Evolutionary conservation across 2,329 filamentous ascomycete genomes (phyloP).

Genomic region (Fusarium compactum): DNA sequence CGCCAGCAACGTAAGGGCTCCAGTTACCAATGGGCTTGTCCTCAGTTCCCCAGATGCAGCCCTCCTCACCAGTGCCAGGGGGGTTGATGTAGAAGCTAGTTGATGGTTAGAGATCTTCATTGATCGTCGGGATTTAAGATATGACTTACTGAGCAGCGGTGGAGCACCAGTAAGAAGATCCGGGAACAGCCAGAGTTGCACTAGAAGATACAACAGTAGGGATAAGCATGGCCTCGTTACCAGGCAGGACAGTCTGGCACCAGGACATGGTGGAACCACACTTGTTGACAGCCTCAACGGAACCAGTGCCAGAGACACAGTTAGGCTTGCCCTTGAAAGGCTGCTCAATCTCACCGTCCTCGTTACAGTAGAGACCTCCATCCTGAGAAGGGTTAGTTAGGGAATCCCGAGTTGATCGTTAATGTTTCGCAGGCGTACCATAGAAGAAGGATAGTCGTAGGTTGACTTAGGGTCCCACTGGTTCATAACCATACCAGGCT

Average conservation of each 20-base stretch:
- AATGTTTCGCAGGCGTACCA: constrained; percentile 63
- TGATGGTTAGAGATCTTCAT: constrained; percentile 50
- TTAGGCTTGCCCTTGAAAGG: constrained; percentile 76
- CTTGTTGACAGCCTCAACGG: constrained; percentile 75
- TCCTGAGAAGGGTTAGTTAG: constrained; percentile 61
- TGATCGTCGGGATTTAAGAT: constrained; percentile 2
- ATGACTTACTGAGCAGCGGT: constrained; percentile 78
- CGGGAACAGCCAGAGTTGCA: constrained; percentile 77
- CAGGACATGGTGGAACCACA: constrained; percentile 73
- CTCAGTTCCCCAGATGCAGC: constrained; percentile 78
- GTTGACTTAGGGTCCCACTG: constrained; percentile 81
- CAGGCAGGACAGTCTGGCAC: constrained; percentile 83
- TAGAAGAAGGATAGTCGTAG: constrained; percentile 77
- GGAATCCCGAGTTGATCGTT: background rate
- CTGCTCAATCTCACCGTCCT: constrained; percentile 73
- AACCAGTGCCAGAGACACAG: constrained; percentile 76
- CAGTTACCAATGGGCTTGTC: constrained; percentile 77
- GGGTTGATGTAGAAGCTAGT: constrained; percentile 81
- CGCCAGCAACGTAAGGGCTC: constrained; percentile 80
- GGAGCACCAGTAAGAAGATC: constrained; percentile 74
- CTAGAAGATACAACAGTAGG: constrained; percentile 73
- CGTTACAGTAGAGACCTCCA: constrained; percentile 79
- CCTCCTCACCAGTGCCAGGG: constrained; percentile 72
- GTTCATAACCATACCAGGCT: constrained; percentile 78
- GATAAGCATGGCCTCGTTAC: constrained; percentile 85